These are phyloP conservation scores for Pichia scutulata DNA, from an alignment of 805 yeast species.

Conservation along the genomic window DNA sequence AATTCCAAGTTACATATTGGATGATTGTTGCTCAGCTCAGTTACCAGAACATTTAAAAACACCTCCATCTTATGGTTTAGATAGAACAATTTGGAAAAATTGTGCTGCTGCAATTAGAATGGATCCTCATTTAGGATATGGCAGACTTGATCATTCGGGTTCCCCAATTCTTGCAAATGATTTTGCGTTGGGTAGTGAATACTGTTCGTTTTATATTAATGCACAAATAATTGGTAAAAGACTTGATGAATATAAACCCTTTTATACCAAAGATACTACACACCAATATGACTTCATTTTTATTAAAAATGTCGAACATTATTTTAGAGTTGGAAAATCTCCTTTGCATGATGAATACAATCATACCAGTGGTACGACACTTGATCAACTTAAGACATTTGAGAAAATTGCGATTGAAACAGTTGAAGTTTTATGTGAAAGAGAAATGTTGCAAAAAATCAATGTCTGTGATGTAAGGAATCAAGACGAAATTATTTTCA, in stretches of 20 bases:
- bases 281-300: slow-evolving; percentile 19
- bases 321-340: slow-evolving; percentile 14
- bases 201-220: slow-evolving; percentile 43
- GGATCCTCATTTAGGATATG: slow-evolving; percentile 43
- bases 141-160: slow-evolving; percentile 36
- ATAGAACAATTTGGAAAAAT: slow-evolving; percentile 4
- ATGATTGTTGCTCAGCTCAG: slow-evolving; percentile 12
- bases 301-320: slow-evolving; percentile 14
- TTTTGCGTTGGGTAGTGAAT: slow-evolving; percentile 30
- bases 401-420: slow-evolving; percentile 9
- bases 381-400: slow-evolving; percentile 7
- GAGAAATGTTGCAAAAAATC: slow-evolving; percentile 4
- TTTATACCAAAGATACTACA: slow-evolving; percentile 13
- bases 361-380: slow-evolving; percentile 4
- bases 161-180: slow-evolving; percentile 46
- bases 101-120: slow-evolving; percentile 18
- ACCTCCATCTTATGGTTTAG: slow-evolving; percentile 35
- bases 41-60: slow-evolving; percentile 26
- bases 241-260: slow-evolving; percentile 21
- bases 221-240: slow-evolving; percentile 44
- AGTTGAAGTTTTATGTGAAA: slow-evolving; percentile 6
- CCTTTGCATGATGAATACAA: neutral
- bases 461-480: neutral
- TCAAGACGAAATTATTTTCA: slow-evolving; percentile 12
- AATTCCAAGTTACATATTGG: slow-evolving; percentile 42